Evolutionary conservation across 164 flowering plant genomes (phyloP).

Genomic region (Akebia trifoliata): DNA sequence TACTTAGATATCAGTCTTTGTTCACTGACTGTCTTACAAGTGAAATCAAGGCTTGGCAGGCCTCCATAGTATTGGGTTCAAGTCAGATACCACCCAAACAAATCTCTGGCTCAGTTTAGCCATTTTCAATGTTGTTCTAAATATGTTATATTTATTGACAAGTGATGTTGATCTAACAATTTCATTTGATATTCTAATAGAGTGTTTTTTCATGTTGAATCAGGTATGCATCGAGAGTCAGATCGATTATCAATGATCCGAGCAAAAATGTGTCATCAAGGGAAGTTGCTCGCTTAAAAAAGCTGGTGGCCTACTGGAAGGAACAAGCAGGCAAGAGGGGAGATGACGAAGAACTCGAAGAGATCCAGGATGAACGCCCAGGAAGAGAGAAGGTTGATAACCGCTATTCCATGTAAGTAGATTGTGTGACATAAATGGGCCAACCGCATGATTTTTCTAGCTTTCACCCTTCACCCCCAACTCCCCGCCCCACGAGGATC

Average conservation of each 20-base stretch:
- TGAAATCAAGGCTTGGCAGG: background rate
- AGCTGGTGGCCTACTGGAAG: slow-evolving; percentile 86
- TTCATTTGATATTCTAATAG: background rate
- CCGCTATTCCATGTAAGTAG: slow-evolving; percentile 7
- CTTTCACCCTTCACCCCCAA: no score
- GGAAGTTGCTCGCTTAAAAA: slow-evolving; percentile 89
- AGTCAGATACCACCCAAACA: background rate
- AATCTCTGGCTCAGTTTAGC: background rate
- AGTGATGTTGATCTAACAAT: background rate
- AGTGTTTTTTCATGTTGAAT: slow-evolving; percentile 4
- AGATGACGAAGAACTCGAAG: slow-evolving; percentile 84
- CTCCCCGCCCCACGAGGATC: no score
- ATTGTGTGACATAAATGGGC: background rate
- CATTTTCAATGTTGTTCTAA: background rate
- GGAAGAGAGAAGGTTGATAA: slow-evolving; percentile 30
- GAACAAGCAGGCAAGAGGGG: slow-evolving; percentile 87
- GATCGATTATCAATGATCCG: slow-evolving; percentile 94
- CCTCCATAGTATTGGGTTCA: background rate
- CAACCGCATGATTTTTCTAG: no score
- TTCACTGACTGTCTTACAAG: background rate
- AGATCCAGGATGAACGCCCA: slow-evolving; percentile 67
- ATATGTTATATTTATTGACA: background rate
- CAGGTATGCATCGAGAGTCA: slow-evolving; percentile 97
- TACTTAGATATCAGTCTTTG: no score
- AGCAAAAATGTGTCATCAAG: slow-evolving; percentile 87